These are phyloP conservation scores for Colletotrichum kahawae DNA, from an alignment of 2,329 filamentous ascomycete genomes.

Conservation along the genomic window DNA sequence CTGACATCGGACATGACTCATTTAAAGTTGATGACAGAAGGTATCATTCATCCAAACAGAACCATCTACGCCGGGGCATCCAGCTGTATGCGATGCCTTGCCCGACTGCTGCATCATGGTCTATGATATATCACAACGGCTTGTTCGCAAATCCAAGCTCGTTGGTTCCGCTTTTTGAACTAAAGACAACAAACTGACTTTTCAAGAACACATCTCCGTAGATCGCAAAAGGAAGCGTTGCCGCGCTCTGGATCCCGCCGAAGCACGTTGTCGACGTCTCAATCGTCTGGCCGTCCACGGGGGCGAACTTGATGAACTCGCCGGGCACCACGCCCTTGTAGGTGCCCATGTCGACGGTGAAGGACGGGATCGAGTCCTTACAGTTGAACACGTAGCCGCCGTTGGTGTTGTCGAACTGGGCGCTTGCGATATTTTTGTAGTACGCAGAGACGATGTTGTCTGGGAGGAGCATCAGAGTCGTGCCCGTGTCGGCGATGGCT, in stretches of 20 bases:
- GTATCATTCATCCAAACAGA: not conserved
- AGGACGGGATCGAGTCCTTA: conserved; percentile 50
- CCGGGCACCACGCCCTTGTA: conserved; percentile 41
- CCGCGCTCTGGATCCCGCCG: conserved; percentile 41
- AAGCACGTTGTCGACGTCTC: conserved; percentile 33
- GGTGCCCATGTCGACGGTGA: conserved; percentile 36
- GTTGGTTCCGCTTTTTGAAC: conserved; percentile 29
- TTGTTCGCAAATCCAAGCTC: conserved; percentile 46
- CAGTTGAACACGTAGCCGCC: conserved; percentile 68
- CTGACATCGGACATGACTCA: too few species aligned
- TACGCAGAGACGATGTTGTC: conserved; percentile 58
- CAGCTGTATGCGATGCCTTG: not conserved
- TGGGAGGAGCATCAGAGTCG: conserved; percentile 67
- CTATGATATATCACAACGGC: conserved; percentile 5
- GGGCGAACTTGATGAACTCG: conserved; percentile 42
- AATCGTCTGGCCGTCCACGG: conserved; percentile 21
- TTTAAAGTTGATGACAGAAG: too few species aligned
- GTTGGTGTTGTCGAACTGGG: conserved; percentile 45
- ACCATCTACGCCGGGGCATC: not conserved
- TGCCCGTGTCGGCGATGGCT: conserved; percentile 75
- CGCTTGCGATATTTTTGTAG: conserved; percentile 61
- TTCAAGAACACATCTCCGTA: conserved; percentile 48
- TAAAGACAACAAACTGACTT: conserved; percentile 49
- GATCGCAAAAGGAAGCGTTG: conserved; percentile 41
- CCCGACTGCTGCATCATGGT: not conserved